Evolutionary conservation across 2,329 filamentous ascomycete species (phyloP), one percentile per base, ranked within the genome.

Genomic region (Madurella mycetomatis): DNA sequence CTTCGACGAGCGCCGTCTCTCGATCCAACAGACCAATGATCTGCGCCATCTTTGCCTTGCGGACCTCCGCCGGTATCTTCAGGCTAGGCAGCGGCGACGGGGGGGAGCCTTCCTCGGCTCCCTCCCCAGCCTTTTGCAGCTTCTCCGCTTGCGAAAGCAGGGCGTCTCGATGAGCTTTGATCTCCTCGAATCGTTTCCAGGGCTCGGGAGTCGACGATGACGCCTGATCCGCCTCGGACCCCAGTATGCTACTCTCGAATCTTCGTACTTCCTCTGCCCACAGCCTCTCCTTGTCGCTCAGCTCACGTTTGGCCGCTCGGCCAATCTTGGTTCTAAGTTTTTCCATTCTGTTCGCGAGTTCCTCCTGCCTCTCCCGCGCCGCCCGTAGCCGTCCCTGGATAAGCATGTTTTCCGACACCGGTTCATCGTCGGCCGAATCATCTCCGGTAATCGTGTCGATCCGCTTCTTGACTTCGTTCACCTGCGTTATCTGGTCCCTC

Each of bases 1-100:
- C 85, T 61, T 88, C 85, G 7, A 89, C 82, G 63, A 89, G 69
- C 5, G 84, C 84, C 45, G 81, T 81, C 70, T 90, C 85, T 30
- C 86, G 74, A 54, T 86, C 83, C 60, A 90, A 70, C 56, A 88
- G 68, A 30, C 72, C 71, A 69, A 82, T 82, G 18, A 89, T 82
- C 66, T 87, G 80, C 53, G 76, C 75, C 60, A 88, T 69, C 70
- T 87, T 87, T 48, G 76, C 79, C 69, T 77, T 81, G 55, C 84
- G 76, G 55, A 87, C 77, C 51, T 84, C 82, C 17, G 76, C 71
- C 12, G 84, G 81, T 51, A 87, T 81, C 59, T 76, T 73, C 48
- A 81, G 61, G 55, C 78, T 74, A 44, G 65, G 61, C 34, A 59
- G 62, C n/a, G 72, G 69, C 25, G 73, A 66, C 39, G 68, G 60